Conservation (phyloP, 805 yeast genomes). For the Candida schatavii region DNA sequence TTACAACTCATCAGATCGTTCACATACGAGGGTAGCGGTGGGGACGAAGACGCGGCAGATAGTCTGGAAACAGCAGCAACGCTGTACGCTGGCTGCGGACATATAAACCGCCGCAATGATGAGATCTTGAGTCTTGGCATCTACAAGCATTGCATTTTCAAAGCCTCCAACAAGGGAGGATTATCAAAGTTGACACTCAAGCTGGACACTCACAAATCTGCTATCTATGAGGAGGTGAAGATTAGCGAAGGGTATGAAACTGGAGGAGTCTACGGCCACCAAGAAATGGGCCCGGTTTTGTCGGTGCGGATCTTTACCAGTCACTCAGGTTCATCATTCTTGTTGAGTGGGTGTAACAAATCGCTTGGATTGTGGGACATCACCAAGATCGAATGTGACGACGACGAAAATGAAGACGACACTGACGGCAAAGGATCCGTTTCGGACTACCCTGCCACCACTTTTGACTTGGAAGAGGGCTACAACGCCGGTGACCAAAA, state of each 20-base stretch:
- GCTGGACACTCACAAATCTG: slow-evolving; percentile 8
- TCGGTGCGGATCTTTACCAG: slow-evolving; percentile 49
- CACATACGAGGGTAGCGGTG: slow-evolving; percentile 17
- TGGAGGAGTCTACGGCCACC: background rate
- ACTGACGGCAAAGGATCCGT: background rate
- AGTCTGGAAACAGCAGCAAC: slow-evolving; percentile 7
- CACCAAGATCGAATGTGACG: slow-evolving; percentile 15
- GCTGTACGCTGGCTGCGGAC: too few relatives aligned
- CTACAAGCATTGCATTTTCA: slow-evolving; percentile 56
- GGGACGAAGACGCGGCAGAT: background rate
- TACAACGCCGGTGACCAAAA: background rate
- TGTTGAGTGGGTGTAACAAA: slow-evolving; percentile 73
- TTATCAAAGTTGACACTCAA: slow-evolving; percentile 27
- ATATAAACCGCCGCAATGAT: too few relatives aligned
- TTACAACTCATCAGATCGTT: slow-evolving; percentile 59
- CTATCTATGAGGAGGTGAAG: slow-evolving; percentile 2
- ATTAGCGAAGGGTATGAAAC: slow-evolving; percentile 7
- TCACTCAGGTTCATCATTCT: slow-evolving; percentile 36
- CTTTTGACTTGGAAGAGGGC: background rate
- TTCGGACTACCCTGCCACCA: background rate
- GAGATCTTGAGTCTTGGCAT: slow-evolving; percentile 58
- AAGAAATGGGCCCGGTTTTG: slow-evolving; percentile 46
- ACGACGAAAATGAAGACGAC: background rate
- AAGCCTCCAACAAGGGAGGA: slow-evolving; percentile 53
- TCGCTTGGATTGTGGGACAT: slow-evolving; percentile 72